Conservation (phyloP, 2,329 filamentous ascomycete genomes). For the Sclerotinia sclerotiorum region DNA sequence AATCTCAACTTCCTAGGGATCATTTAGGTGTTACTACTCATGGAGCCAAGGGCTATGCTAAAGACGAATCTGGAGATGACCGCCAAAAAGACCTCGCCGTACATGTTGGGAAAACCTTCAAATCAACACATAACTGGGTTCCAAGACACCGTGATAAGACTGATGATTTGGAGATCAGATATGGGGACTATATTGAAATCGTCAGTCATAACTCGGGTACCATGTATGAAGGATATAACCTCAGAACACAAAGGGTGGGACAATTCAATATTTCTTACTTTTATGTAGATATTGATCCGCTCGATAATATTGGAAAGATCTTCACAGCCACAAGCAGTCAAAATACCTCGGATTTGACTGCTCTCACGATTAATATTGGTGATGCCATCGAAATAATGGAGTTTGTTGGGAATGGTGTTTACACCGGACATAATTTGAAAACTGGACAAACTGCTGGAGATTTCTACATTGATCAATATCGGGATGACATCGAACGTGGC, state of each 20-base stretch:
- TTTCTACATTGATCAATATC: background rate
- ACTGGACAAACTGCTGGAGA: background rate
- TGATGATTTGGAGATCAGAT: background rate
- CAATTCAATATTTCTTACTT: background rate
- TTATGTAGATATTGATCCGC: background rate
- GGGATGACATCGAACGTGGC: background rate
- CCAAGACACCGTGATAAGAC: background rate
- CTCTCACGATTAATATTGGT: background rate
- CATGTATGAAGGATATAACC: background rate
- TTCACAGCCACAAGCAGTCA: background rate
- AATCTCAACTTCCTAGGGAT: background rate
- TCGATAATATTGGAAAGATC: background rate
- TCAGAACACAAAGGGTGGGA: background rate
- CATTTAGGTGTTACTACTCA: background rate
- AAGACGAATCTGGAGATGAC: background rate
- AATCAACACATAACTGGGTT: background rate
- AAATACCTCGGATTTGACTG: background rate
- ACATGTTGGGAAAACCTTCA: conserved; percentile 3
- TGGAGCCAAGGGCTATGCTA: background rate
- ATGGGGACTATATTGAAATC: background rate
- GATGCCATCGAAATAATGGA: background rate
- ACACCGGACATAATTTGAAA: background rate
- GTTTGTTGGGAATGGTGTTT: background rate
- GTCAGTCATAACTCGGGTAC: background rate
- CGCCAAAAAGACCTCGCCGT: background rate